Conservation (phyloP, 805 yeast genomes). For the Kodamaea sagamina region DNA sequence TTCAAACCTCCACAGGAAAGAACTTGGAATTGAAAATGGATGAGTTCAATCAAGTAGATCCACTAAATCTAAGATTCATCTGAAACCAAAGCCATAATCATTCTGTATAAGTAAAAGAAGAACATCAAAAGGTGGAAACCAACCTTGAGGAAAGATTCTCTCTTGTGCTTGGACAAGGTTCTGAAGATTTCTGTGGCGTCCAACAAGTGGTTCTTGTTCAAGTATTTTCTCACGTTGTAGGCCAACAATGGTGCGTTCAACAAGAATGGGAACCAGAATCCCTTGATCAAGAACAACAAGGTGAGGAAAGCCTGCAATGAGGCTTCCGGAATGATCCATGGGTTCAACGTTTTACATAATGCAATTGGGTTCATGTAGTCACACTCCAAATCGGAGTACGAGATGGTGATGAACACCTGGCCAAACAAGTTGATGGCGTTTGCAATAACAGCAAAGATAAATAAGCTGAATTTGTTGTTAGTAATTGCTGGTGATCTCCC, state of each 20-base stretch:
- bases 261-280: conserved; percentile 89
- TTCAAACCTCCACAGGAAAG: background rate
- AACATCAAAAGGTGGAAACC: conserved; percentile 90
- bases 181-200: conserved; percentile 98
- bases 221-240: conserved; percentile 77
- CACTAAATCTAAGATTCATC: conserved; percentile 40
- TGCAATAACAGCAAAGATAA: conserved; percentile 74
- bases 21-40: conserved; percentile 1
- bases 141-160: conserved; percentile 85
- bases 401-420: conserved; percentile 92
- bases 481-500: conserved; percentile 6
- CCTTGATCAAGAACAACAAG: conserved; percentile 71
- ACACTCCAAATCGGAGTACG: conserved; percentile 92
- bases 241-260: conserved; percentile 82
- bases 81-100: conserved; percentile 89
- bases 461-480: conserved; percentile 44
- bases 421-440: conserved; percentile 87
- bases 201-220: conserved; percentile 77
- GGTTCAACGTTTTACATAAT: conserved; percentile 88
- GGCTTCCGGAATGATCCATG: conserved; percentile 89
- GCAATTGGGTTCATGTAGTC: conserved; percentile 98
- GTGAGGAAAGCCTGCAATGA: conserved; percentile 74
- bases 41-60: background rate
- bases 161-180: conserved; percentile 89
- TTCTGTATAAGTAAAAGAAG: conserved; percentile 93